Evolutionary conservation across 805 yeast genomes (phyloP).

Genomic region (Pichia membranifaciens): DNA sequence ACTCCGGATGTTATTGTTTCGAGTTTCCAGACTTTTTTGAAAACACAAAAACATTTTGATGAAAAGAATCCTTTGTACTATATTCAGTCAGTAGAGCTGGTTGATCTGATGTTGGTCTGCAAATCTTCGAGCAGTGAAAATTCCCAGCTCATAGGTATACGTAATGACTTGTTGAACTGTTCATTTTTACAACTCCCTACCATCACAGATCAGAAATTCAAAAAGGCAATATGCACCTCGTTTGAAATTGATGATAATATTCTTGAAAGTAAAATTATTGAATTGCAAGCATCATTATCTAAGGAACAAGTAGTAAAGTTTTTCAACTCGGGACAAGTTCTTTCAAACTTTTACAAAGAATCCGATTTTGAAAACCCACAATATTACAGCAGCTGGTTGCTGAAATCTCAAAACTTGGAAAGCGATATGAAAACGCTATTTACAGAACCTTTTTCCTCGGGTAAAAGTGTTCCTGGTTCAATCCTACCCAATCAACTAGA

Average conservation of each 20-base stretch:
- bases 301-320: slow-evolving; percentile 7
- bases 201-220: slow-evolving; percentile 13
- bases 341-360: slow-evolving; percentile 6
- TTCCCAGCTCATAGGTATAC: slow-evolving; percentile 3
- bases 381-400: slow-evolving; percentile 16
- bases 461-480: background rate
- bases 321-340: slow-evolving; percentile 5
- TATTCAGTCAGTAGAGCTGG: slow-evolving; percentile 14
- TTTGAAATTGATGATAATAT: slow-evolving; percentile 9
- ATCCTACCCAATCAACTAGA: slow-evolving; percentile 12
- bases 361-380: slow-evolving; percentile 15
- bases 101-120: slow-evolving; percentile 16
- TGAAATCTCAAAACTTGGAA: slow-evolving; percentile 12
- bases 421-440: slow-evolving; percentile 7
- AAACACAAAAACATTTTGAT: background rate
- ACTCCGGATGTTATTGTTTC: slow-evolving; percentile 7
- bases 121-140: slow-evolving; percentile 12
- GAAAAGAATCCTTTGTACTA: slow-evolving; percentile 5
- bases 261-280: slow-evolving; percentile 5
- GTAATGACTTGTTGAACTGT: slow-evolving; percentile 10
- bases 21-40: slow-evolving; percentile 2
- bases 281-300: slow-evolving; percentile 3
- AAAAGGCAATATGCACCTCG: slow-evolving; percentile 7
- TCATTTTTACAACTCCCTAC: slow-evolving; percentile 15
- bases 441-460: background rate